Evolutionary conservation across 306 rosid species (phyloP).

Genomic region (Malus sieversii): DNA sequence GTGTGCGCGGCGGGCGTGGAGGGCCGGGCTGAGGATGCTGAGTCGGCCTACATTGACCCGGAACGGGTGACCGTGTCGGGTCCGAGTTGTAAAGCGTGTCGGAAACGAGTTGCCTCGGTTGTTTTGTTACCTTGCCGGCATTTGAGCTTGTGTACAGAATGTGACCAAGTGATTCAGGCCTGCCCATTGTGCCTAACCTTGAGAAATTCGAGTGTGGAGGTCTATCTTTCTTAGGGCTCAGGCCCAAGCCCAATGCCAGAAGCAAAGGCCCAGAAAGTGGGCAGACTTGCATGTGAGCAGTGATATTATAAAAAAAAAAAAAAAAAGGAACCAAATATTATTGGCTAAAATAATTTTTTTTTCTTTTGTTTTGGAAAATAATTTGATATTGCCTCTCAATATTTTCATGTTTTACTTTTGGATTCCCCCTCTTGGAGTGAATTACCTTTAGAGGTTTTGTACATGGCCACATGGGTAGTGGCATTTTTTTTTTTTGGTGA

Average conservation of each 20-base stretch:
- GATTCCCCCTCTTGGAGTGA: slow-evolving; percentile 20
- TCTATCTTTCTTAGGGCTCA: slow-evolving; percentile 49
- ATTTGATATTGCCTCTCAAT: slow-evolving; percentile 2
- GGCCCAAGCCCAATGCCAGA: slow-evolving; percentile 30
- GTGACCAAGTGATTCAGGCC: slow-evolving; percentile 50
- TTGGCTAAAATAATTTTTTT: background rate
- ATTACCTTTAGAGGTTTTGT: slow-evolving; percentile 34
- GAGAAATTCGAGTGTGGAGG: slow-evolving; percentile 69
- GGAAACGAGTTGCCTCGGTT: slow-evolving; percentile 61
- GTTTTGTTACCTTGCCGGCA: slow-evolving; percentile 84
- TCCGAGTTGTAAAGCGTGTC: slow-evolving; percentile 70
- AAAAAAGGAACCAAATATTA: slow-evolving; percentile 7
- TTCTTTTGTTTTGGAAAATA: background rate
- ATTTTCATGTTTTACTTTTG: background rate
- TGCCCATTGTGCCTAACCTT: slow-evolving; percentile 68
- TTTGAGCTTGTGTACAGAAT: slow-evolving; percentile 59
- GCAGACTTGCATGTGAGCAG: background rate
- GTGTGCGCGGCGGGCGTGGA: slow-evolving; percentile 40
- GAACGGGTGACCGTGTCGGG: slow-evolving; percentile 35
- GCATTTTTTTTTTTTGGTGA: slow-evolving; percentile 22
- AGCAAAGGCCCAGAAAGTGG: slow-evolving; percentile 26
- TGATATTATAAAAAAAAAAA: background rate
- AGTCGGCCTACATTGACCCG: slow-evolving; percentile 73
- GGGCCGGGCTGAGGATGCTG: slow-evolving; percentile 77
- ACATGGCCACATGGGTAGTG: slow-evolving; percentile 54